phyloP scores from a whole-genome alignment of 176 grass and related monocot species.

The Metroxylon sagu region DNA sequence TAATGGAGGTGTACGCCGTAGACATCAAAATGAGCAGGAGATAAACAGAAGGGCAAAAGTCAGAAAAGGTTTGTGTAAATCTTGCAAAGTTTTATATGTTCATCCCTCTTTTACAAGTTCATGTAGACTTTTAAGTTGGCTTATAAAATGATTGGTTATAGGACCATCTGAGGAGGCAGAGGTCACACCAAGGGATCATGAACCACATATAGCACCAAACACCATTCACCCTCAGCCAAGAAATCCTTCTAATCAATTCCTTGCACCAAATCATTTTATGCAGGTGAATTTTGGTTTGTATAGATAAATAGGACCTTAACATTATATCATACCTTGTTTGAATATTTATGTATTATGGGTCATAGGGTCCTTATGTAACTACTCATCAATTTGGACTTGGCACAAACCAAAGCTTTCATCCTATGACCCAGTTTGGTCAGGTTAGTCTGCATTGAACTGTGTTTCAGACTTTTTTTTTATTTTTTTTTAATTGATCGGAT shows the following conservation, averaged over 20 bases:
- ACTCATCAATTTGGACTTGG: constrained; percentile 1
- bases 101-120: not conserved
- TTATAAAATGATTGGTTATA: not conserved
- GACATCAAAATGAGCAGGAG: not conserved
- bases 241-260: constrained; percentile 4
- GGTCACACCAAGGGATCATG: not conserved
- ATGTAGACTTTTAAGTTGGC: not conserved
- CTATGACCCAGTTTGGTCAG: constrained; percentile 2
- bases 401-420: constrained; percentile 1
- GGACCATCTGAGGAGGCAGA: not conserved
- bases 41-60: not conserved
- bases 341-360: too few relatives aligned
- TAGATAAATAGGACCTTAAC: too few relatives aligned
- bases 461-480: too few relatives aligned
- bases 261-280: constrained; percentile 1
- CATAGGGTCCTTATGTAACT: not conserved
- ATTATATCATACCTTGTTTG: too few relatives aligned
- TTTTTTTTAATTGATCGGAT: too few relatives aligned
- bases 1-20: constrained; percentile 4
- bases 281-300: not conserved
- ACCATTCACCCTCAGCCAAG: not conserved
- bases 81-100: not conserved
- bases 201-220: not conserved
- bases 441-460: not conserved
- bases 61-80: constrained; percentile 2